Percentiles rank a stretch among this genome's conserved stretches.
Conservation (phyloP, 495 filamentous ascomycete species). For the Xylaria flabelliformis region DNA sequence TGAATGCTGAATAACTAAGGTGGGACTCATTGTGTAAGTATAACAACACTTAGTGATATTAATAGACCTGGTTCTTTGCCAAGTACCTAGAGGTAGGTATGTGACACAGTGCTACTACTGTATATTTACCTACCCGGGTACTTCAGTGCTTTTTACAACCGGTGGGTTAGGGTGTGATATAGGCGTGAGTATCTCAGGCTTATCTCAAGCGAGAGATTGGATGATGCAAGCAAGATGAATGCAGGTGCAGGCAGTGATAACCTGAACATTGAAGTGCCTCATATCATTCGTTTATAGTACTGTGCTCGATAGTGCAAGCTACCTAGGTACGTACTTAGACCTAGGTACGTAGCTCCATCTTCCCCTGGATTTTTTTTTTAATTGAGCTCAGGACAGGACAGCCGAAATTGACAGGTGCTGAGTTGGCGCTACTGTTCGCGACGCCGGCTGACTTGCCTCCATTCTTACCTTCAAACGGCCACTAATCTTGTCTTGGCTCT, state of each 20-base stretch:
- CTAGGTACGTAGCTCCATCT: background rate
- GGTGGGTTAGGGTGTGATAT: conserved; percentile 11
- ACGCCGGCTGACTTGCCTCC: background rate
- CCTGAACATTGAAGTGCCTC: background rate
- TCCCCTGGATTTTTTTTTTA: background rate
- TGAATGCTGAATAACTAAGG: background rate
- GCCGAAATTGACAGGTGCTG: background rate
- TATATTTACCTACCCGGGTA: background rate
- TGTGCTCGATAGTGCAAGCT: background rate
- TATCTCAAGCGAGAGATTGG: conserved; percentile 6
- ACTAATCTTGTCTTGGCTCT: conserved; percentile 13
- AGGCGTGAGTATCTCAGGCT: background rate
- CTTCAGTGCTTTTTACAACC: background rate
- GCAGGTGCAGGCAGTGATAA: background rate
- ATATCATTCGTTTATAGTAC: background rate
- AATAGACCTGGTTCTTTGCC: background rate
- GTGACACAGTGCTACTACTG: background rate
- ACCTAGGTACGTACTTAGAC: conserved; percentile 7
- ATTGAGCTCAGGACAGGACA: background rate
- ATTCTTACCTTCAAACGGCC: background rate
- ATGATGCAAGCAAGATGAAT: conserved; percentile 9
- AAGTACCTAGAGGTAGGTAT: background rate
- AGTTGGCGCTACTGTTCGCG: background rate
- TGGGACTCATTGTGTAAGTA: background rate
- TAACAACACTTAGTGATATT: background rate